Base-by-base conservation (phyloP, 2,329 filamentous ascomycete species). In the Hymenoscyphus occultus region DNA sequence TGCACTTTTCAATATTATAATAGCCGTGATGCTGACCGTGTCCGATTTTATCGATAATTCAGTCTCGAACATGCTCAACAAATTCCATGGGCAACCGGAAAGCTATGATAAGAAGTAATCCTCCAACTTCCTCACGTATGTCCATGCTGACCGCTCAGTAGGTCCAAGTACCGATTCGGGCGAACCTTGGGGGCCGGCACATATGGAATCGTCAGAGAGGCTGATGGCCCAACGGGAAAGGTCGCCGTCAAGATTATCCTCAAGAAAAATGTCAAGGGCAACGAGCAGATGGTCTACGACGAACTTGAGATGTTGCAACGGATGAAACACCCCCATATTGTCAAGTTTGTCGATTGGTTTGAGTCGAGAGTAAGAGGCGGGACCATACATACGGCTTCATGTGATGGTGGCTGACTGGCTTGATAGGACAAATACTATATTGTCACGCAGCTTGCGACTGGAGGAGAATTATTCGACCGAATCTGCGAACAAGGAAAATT, bases 401-500 rank as follows among this genome's bases (percentile, higher is more conserved):
- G 48, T 13, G 32, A 64, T 54, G 39, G 28, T 32, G 39, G 35
- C 64, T 67, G 48, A 65, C 58, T 54, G 19, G 45, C 16, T 13
- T 35, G 35, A 39, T 73, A 97, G 93, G 95, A 99, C 83, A 99
- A 99, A 82, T 99, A 97, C 82, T 99, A 99, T 78, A 98, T 99
- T 72, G 93, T 99, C 73, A 99, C 95, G 39, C 90, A 99, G 79
- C 84, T 99, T 64, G 95, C 95, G 54, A 97, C 92, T 0, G 95
- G 95, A 71, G 95, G 95, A 77, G 95, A 99, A 80, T 81, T 99
- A 69, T 99, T 99, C 78, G 95, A 99, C 76, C 90, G 96, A 64
- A 99, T 99, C 73, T 99, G 95, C 80, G 93, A 98, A 76, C 91
- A 96, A 79, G 96, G 95, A 73, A 96, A 92, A 77, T 99, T 98